These are phyloP conservation scores for Saccharomycopsis fermentans DNA, from an alignment of 805 yeast genomes.

Conservation along the genomic window DNA sequence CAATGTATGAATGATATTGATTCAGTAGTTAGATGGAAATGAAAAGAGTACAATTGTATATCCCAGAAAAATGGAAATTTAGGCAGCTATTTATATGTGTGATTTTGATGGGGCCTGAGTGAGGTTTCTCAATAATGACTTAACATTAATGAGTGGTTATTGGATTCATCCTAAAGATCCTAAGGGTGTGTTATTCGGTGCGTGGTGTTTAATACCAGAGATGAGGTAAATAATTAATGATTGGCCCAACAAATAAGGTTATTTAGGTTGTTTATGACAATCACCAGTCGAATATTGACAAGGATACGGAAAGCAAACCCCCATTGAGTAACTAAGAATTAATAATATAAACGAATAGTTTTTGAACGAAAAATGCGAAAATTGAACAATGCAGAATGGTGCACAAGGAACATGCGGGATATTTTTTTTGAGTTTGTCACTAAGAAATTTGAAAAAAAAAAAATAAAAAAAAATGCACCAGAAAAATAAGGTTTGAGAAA, in stretches of 20 bases:
- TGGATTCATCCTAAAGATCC: too few species aligned
- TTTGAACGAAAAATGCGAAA: not conserved
- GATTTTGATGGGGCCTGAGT: not conserved
- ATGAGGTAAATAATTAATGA: too few species aligned
- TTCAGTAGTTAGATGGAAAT: too few species aligned
- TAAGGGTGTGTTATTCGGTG: too few species aligned
- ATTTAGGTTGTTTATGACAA: too few species aligned
- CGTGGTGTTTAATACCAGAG: too few species aligned
- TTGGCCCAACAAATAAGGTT: too few species aligned
- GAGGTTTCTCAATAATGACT: too few species aligned
- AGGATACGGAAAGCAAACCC: not conserved
- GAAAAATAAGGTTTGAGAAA: not conserved
- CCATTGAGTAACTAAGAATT: not conserved
- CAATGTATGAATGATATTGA: too few species aligned
- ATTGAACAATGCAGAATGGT: not conserved
- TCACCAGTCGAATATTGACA: too few species aligned
- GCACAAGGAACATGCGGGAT: conserved; percentile 1
- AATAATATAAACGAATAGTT: not conserved
- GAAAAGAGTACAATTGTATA: not conserved
- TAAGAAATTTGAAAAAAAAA: not conserved
- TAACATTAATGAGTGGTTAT: too few species aligned
- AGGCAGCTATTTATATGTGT: not conserved
- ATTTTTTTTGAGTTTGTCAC: not conserved
- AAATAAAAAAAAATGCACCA: not conserved
- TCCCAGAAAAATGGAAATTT: not conserved